Base-by-base conservation (phyloP, 768 basidiomycete genomes). In the Kwoniella dejecticola region DNA sequence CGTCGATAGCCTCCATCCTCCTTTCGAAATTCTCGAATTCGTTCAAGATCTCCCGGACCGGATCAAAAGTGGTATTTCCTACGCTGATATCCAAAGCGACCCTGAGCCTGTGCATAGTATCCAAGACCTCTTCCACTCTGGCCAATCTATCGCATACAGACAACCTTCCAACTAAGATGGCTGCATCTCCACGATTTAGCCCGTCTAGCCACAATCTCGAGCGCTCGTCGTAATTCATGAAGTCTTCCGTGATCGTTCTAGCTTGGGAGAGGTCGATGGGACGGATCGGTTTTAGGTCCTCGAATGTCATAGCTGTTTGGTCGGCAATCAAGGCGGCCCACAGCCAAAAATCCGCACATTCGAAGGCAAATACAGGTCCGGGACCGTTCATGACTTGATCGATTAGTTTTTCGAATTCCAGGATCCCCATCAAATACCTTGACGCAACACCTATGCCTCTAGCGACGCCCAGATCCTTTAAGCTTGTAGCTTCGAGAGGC, bases 111-210 rank as follows among this genome's bases (percentile, higher is more conserved):
- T 33, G 41, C 49, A 68, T 31, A 3, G 58, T 57, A 52, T 69
- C 62, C 1, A 64, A 42, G 2, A 75, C 64, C 30, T 68, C 68
- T 6, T 54, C 57, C 8, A 67, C 24, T 49, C 73, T 61, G n/a
- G 53, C 46, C 7, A 75, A 42, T 31, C 64, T 58, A 49, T 75
- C 73, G 23, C 61, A 68, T 2, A 72, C 45, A 10, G 44, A 36
- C 56, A 75, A 53, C n/a, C 64, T 57, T 0, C 73, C 73, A 2
- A 75, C 27, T 7, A 68, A 23, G 5, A 47, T 31, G 8, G 64
- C 46, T 3, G 44, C 13, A 33, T 63, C 68, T 3, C 47, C 55
- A 33, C 23, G 31, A 0, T 42, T 57, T 24, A 57, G 23, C 3
- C 52, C 50, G 17, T 54, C 52, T 49, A 41, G 52, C 73, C 73